Evolutionary conservation across 163 green algal genomes (phyloP), one percentile per base, ranked within the genome.

Genomic region (Scenedesmus sp.): DNA sequence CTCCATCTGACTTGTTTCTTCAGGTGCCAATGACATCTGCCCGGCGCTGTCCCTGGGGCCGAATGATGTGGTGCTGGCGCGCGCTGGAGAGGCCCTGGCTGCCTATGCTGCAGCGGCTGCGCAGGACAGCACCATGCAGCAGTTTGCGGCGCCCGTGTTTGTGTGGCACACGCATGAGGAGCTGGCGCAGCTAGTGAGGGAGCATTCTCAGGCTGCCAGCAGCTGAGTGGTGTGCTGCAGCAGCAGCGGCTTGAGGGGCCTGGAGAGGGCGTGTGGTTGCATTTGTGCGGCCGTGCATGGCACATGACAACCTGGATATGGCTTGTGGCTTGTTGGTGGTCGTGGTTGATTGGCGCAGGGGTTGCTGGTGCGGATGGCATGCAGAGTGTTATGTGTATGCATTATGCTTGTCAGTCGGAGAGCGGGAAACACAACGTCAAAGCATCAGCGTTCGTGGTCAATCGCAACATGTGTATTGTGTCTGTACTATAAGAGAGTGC

Each of bases 21-120:
- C 70, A 79, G 70, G 70, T 59, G 94, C 94, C 54, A 98, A 97
- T 84, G 97, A 99, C 93, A 90, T 98, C 26, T 99, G 97, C 92
- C 95, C 96, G 7, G 94, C 95, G 23, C 93, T 98, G 74, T 12
- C 86, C 0, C 96, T 99, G 84, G 91, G 94, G 3, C 70, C 94
- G 2, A 64, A 82, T 2, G 97, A 99, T 89, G 90, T 96, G 18
- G 89, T 99, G 74, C 94, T 98, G n/a, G 96, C 96, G 2, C 95
- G 97, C 10, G 77, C 86, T 52, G 95, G 92, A 2, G 56, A 94
- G 81, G 12, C 92, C 15, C 89, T 96, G 84, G 93, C 91, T 0
- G 13, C 57, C 9, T 95, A 93, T 64, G 23, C 94, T 20, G 79
- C 85, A 57, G 89, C 93, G 79, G 91, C 93, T 26, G 84, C 79